Conservation (phyloP, 2,329 filamentous ascomycete genomes). For the Paradendryphiella salina region DNA sequence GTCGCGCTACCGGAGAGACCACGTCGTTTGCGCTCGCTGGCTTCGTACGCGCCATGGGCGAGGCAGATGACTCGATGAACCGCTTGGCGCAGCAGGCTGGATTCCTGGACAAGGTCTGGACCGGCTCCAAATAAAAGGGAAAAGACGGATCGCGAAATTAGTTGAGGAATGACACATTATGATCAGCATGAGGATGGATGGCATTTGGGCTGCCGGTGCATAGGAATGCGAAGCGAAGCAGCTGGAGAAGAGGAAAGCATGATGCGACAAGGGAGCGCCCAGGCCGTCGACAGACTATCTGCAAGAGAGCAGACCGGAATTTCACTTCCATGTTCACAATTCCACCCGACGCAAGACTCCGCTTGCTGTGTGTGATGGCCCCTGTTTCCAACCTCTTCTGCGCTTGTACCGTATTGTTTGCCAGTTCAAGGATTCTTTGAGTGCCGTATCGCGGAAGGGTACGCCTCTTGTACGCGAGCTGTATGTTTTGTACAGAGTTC, state of each 20-base stretch:
- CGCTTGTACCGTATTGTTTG: not conserved
- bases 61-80: not conserved
- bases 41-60: not conserved
- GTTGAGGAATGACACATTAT: not conserved
- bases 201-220: not conserved
- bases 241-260: not conserved
- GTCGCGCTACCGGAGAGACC: not conserved
- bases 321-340: not conserved
- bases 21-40: constrained; percentile 1
- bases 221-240: not conserved
- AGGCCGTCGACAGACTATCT: not conserved
- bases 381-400: not conserved
- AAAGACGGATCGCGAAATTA: not conserved
- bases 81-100: not conserved
- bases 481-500: no score
- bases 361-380: not conserved
- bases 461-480: not conserved
- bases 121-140: not conserved
- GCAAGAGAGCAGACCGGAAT: not conserved
- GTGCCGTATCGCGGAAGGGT: not conserved
- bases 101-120: not conserved
- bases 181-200: not conserved
- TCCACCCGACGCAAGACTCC: not conserved
- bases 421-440: not conserved
- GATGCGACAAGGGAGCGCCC: not conserved